Base-by-base conservation (phyloP, 805 yeast genomes). In the Debaryomyces castellii region DNA sequence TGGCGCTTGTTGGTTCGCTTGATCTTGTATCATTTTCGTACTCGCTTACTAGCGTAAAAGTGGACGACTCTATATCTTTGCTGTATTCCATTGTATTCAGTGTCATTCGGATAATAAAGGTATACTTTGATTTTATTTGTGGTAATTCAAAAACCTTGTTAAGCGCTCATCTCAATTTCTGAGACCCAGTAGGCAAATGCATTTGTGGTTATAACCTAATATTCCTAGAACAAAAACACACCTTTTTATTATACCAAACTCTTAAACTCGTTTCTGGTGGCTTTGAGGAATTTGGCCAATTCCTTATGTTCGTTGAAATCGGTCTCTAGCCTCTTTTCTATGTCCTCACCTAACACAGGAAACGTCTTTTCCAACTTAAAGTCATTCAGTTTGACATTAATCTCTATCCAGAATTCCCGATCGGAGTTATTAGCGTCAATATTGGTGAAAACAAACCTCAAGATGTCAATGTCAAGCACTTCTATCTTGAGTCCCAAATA, bases 401-500 rank as follows among this genome's bases (percentile, higher is more conserved):
- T 47, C 12, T 73, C 71, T 8, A 80, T 52, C 51, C 67, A 58
- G 48, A 72, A 78, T 51, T 73, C 73, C 30, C 63, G 61, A 32
- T 67, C 67, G 36, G 68, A 57, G 41, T 79, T 64, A 27, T 65
- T 59, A 14, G 75, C 66, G 49, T 77, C 80, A 14, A 82, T 64
- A 40, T 77, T 76, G 1, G 58, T 59, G 54, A 83, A 83, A 2
- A 67, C 62, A 53, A 84, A 79, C 46, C 62, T 64, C 37, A 84
- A 57, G 27, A 72, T 51, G 43, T 76, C 80, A 6, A 71, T 74
- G 16, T 65, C 61, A 1, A 78, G 60, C 3, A 81, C 82, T 44
- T 77, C 80, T 16, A 84, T 73, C 28, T 66, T 65, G 45, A 84
- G 57, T 1, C 89, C 89, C 37, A 82, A 63, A 40, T 80, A 63